Evolutionary conservation across 208 protist genomes (phyloP).

Genomic region (Crithidia acanthocephali): DNA sequence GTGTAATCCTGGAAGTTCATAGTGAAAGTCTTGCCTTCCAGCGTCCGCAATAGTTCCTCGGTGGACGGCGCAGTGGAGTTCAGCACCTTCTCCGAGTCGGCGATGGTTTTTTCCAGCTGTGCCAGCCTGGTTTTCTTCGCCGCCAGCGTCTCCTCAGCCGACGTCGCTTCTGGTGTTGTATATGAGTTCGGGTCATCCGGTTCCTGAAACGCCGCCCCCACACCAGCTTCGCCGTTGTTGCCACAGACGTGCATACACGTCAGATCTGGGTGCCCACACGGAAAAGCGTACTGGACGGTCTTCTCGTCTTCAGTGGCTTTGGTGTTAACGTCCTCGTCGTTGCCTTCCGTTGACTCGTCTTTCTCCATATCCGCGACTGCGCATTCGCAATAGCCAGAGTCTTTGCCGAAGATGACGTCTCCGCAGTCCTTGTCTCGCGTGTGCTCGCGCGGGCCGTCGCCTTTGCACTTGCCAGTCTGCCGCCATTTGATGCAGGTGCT

Average conservation of each 20-base stretch:
- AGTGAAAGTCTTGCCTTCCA: conserved; percentile 54
- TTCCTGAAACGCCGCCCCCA: conserved; percentile 10
- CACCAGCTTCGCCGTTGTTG: conserved; percentile 32
- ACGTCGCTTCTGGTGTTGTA: conserved; percentile 36
- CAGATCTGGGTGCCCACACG: conserved; percentile 49
- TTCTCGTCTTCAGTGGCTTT: neutral
- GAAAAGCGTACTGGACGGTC: conserved; percentile 35
- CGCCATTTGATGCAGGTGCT: conserved; percentile 48
- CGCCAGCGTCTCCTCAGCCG: conserved; percentile 20
- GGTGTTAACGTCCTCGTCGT: neutral
- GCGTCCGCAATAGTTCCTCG: conserved; percentile 61
- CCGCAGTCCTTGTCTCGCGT: conserved; percentile 46
- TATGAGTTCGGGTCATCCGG: conserved; percentile 35
- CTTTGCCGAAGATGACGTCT: conserved; percentile 26
- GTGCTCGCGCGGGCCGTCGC: conserved; percentile 19
- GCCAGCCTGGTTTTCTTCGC: conserved; percentile 17
- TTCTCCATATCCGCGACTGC: neutral
- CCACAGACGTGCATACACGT: conserved; percentile 62
- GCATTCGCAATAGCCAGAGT: conserved; percentile 73
- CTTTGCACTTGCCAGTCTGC: conserved; percentile 45
- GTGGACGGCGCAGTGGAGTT: conserved; percentile 30
- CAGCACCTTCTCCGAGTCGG: conserved; percentile 21
- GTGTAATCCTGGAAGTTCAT: conserved; percentile 55
- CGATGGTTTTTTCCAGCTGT: conserved; percentile 29
- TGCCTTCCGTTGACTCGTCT: neutral